Evolutionary conservation across 805 yeast genomes (phyloP).

Genomic region (Hermanozyma aechmeae): DNA sequence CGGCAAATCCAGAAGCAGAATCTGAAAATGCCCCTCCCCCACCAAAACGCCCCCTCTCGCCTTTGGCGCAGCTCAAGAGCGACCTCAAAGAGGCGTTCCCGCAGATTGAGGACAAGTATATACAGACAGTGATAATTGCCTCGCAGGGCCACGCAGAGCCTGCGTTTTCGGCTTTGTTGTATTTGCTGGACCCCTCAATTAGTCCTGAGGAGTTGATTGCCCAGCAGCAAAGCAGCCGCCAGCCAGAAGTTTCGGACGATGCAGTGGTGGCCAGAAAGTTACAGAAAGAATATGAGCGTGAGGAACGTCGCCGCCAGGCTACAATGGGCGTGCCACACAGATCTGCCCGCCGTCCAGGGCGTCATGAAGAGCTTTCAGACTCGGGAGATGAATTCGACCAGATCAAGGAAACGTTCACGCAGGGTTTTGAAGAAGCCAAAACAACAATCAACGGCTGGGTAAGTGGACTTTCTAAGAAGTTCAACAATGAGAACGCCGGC

Average conservation of each 20-base stretch:
- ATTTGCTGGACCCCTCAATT: conserved; percentile 62
- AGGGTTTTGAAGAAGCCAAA: conserved; percentile 76
- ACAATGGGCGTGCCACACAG: conserved; percentile 4
- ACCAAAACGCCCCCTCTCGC: conserved; percentile 53
- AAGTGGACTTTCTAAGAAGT: conserved; percentile 51
- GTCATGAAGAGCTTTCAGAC: too few relatives aligned
- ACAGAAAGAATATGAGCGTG: conserved; percentile 53
- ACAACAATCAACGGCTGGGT: conserved; percentile 74
- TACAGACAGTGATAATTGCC: conserved; percentile 78
- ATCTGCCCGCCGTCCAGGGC: too few relatives aligned
- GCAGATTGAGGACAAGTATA: conserved; percentile 53
- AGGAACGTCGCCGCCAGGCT: conserved; percentile 26
- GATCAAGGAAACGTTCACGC: conserved; percentile 56
- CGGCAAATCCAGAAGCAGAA: too few relatives aligned
- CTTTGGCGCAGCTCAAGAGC: conserved; percentile 41
- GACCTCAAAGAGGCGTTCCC: conserved; percentile 87
- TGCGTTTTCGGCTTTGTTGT: conserved; percentile 82
- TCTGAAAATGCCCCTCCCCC: conserved; percentile 23
- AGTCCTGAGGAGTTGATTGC: conserved; percentile 42
- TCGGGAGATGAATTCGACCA: conserved; percentile 54
- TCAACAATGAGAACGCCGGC: conserved; percentile 11
- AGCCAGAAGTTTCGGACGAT: conserved; percentile 46
- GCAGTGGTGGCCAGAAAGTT: conserved; percentile 75
- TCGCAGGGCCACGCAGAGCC: conserved; percentile 72
- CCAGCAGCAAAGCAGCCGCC: conserved; percentile 13